These are phyloP conservation scores for Exophiala spinifera DNA, from an alignment of 2,329 filamentous ascomycete genomes.

Conservation along the genomic window DNA sequence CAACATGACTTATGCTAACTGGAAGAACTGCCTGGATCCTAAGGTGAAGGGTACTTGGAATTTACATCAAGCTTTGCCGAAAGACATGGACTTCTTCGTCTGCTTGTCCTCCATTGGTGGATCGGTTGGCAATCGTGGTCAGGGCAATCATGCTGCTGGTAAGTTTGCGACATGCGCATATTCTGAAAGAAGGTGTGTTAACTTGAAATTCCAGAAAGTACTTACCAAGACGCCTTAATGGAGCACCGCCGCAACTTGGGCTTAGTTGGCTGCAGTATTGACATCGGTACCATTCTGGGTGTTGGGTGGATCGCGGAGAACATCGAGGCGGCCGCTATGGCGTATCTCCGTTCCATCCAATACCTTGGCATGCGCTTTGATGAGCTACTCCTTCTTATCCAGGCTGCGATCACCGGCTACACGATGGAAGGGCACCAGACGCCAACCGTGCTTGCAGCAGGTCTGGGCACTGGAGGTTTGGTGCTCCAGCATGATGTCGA, in stretches of 20 bases:
- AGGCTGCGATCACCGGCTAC: conserved; percentile 7
- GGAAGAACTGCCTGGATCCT: conserved; percentile 36
- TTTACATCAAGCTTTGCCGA: conserved; percentile 29
- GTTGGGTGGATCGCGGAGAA: conserved; percentile 1
- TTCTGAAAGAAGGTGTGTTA: not conserved
- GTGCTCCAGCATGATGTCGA: not conserved
- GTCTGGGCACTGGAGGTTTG: conserved; percentile 1
- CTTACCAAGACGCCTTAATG: conserved; percentile 1
- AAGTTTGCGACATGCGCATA: conserved; percentile 32
- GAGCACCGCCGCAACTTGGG: conserved; percentile 3
- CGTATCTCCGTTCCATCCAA: not conserved
- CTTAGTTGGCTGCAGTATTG: not conserved
- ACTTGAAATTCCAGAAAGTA: not conserved
- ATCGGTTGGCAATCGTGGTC: conserved; percentile 44
- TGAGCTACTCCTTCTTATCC: conserved; percentile 9
- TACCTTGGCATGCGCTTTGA: not conserved
- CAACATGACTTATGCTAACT: conserved; percentile 42
- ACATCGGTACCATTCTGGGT: not conserved
- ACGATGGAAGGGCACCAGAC: not conserved
- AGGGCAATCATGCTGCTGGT: conserved; percentile 43
- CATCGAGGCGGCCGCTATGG: not conserved
- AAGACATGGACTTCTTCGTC: conserved; percentile 40
- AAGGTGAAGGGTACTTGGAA: conserved; percentile 43
- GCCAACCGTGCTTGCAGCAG: conserved; percentile 6
- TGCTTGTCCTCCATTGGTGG: conserved; percentile 40